Evolutionary conservation across 2,329 filamentous ascomycete species (phyloP), one percentile per base, ranked within the genome.

Genomic region (Phialemoniopsis sp.): DNA sequence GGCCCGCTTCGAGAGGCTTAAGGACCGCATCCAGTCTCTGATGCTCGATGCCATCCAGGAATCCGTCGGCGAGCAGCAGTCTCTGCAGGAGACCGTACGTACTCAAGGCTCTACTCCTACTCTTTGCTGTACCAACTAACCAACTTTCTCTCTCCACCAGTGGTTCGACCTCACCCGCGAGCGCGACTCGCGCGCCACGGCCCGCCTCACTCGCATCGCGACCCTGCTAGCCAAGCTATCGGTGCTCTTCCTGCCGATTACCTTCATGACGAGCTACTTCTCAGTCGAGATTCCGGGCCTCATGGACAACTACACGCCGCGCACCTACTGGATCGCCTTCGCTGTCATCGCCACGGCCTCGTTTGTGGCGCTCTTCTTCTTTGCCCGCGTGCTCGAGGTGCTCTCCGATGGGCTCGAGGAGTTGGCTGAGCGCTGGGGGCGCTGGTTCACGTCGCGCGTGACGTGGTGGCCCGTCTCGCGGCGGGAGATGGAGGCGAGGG

Each of bases 81-180:
- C 79, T 0, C 64, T 89, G 18, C 81, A 85, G 4, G 76, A 77
- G 46, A 78, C 87, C 55, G 82, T 84, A 58, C 54, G 70, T 36
- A 36, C 44, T 40, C 19, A 34, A 17, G 10, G 29, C 36, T n/a
- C 18, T 13, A 5, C n/a, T n/a, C n/a, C n/a, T n/a, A n/a, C n/a
- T n/a, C n/a, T n/a, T 33, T 37, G 34, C 33, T 26, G 30, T 12
- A 28, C 16, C 7, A 32, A 29, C n/a, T 33, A 49, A 42, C 30
- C 30, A 32, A 6, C 30, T 8, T 13, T 13, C 13, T n/a, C 13
- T n/a, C 13, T n/a, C 15, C 13, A 10, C 2, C 54, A 86, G 81
- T 88, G 88, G 57, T 89, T 89, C 69, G 87, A 85, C 57, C 72
- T 89, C 46, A 87, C 85, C 42, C 79, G 84, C 14, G 79, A 88